These are phyloP conservation scores for Pisolithus thermaeus DNA, from an alignment of 1,284 basidiomycete genomes.

Conservation along the genomic window DNA sequence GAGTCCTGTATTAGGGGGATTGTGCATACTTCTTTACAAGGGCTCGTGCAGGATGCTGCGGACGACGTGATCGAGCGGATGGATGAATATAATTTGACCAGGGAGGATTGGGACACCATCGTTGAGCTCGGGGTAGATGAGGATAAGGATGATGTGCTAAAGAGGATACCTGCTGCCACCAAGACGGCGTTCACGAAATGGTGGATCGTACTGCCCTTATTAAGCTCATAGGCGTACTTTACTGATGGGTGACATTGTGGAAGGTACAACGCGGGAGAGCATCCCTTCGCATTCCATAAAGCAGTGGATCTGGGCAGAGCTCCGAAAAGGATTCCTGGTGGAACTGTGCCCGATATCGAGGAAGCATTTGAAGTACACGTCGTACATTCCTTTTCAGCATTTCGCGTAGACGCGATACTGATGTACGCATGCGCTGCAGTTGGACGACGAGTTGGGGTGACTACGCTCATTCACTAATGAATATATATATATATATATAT, in stretches of 20 bases:
- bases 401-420: not conserved
- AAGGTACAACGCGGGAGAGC: conserved; percentile 82
- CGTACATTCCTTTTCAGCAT: not conserved
- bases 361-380: conserved; percentile 66
- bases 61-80: conserved; percentile 81
- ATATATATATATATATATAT: too few species aligned
- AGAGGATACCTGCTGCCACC: conserved; percentile 77
- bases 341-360: conserved; percentile 80
- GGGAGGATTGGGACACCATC: conserved; percentile 95
- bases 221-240: conserved; percentile 1
- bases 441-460: conserved; percentile 41
- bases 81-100: conserved; percentile 92
- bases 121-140: conserved; percentile 89
- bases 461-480: too few species aligned
- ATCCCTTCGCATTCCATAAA: conserved; percentile 91
- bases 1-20: conserved; percentile 22
- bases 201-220: conserved; percentile 34
- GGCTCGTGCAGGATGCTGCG: conserved; percentile 60
- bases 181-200: conserved; percentile 86
- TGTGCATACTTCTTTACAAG: conserved; percentile 2
- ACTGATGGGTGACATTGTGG: not conserved
- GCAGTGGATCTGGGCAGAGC: conserved; percentile 70
- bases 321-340: conserved; percentile 72
- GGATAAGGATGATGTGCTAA: conserved; percentile 73
- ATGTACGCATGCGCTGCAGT: conserved; percentile 22